Conservation (phyloP, 495 filamentous ascomycete species). For the Acidomyces sp. region DNA sequence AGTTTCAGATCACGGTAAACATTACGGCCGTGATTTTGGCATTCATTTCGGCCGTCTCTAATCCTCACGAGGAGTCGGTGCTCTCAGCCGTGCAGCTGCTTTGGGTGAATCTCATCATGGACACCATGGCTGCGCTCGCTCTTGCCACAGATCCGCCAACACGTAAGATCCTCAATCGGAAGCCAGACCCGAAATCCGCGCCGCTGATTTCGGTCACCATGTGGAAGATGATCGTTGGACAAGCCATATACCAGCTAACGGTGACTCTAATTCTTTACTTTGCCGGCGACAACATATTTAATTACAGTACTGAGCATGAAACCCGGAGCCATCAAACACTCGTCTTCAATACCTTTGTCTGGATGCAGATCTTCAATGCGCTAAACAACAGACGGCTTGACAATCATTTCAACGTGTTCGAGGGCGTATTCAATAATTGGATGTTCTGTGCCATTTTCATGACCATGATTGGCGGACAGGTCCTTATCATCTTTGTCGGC, state of each 20-base stretch:
- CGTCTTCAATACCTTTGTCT: slow-evolving; percentile 85
- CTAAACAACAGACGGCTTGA: slow-evolving; percentile 77
- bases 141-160: slow-evolving; percentile 74
- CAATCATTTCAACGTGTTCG: slow-evolving; percentile 82
- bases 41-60: slow-evolving; percentile 66
- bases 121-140: slow-evolving; percentile 90
- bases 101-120: slow-evolving; percentile 92
- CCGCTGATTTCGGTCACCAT: slow-evolving; percentile 67
- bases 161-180: slow-evolving; percentile 53
- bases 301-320: slow-evolving; percentile 34
- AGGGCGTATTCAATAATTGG: slow-evolving; percentile 61
- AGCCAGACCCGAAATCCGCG: slow-evolving; percentile 63
- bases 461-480: slow-evolving; percentile 72
- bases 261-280: slow-evolving; percentile 70
- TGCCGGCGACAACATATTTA: slow-evolving; percentile 49
- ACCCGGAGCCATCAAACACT: slow-evolving; percentile 47
- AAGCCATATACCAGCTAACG: slow-evolving; percentile 69
- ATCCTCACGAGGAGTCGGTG: slow-evolving; percentile 51
- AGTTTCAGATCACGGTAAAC: slow-evolving; percentile 89
- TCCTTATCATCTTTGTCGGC: slow-evolving; percentile 67
- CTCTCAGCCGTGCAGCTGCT: slow-evolving; percentile 76
- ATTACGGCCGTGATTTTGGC: slow-evolving; percentile 78
- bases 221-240: slow-evolving; percentile 92
- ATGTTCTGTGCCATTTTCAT: slow-evolving; percentile 75
- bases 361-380: slow-evolving; percentile 92